Evolutionary conservation across 2,329 filamentous ascomycete genomes (phyloP), one percentile per base, ranked within the genome.

Genomic region (Fusarium nodosum): DNA sequence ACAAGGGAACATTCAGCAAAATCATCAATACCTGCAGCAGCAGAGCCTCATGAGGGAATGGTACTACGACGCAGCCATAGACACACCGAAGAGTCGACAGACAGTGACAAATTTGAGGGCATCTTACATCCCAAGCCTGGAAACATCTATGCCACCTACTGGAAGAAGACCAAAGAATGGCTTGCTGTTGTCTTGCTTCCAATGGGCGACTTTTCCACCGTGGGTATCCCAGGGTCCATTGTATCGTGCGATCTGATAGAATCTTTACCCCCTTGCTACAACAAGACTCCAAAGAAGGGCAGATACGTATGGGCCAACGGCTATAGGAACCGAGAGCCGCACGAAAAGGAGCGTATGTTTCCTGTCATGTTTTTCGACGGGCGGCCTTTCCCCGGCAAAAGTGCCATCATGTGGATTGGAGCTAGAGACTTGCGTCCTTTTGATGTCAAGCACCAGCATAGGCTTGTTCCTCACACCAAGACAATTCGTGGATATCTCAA

Each of bases 361-460:
- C 71, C 70, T 0, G 53, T 69, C 30, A 67, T 73, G 41, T 69
- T 66, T 47, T 73, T 73, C 56, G 68, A 73, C n/a, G 65, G 71
- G 4, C 45, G 44, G 5, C 42, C 56, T 9, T 72, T 72, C 46
- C 69, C 70, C 3, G 34, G 42, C 7, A 66, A 60, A n/a, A 71
- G 70, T 42, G 57, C 68, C 1, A 64, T 72, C 5, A 64, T 64
- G 33, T 73, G 71, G 71, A 52, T 72, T 9, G 51, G 48, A 4
- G 70, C 60, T 2, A 58, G 44, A n/a, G 60, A 73, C 20, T 41
- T 73, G n/a, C 42, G 57, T 11, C 39, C 31, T 6, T 71, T 73
- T 9, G n/a, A 70, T 11, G 16, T 18, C 3, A 38, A 38, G 16
- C 24, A 24, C 4, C 26, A 57, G 3, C 52, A 41, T 5, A 11